A percentile compares a stretch with the other conserved stretches of the same genome.
These are phyloP conservation scores for Nakazawaea ernobii DNA, from an alignment of 805 yeast species.

Conservation along the genomic window DNA sequence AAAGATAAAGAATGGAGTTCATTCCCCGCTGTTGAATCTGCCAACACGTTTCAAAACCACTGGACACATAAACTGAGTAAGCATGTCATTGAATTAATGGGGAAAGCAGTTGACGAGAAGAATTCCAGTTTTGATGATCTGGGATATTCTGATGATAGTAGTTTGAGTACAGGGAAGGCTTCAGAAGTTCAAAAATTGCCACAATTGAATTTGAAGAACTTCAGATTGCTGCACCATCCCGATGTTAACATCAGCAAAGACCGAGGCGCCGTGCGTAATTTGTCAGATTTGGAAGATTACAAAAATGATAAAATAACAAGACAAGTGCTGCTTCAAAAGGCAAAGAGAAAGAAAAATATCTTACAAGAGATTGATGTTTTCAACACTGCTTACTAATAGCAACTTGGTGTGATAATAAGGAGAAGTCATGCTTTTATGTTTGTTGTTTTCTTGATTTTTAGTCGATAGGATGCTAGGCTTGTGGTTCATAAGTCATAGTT, in stretches of 20 bases:
- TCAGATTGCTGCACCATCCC: neutral
- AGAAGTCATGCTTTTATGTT: neutral
- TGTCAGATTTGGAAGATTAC: neutral
- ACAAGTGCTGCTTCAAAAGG: neutral
- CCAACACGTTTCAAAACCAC: neutral
- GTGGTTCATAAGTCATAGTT: too few species aligned
- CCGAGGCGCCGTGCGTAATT: neutral
- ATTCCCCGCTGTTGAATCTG: too few species aligned
- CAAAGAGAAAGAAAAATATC: neutral
- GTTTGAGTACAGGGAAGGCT: neutral
- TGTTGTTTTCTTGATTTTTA: too few species aligned
- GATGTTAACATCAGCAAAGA: neutral
- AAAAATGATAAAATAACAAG: neutral
- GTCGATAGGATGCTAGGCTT: too few species aligned
- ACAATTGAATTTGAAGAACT: neutral
- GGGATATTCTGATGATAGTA: neutral
- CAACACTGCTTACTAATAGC: neutral
- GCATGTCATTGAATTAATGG: neutral
- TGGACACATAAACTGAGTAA: neutral
- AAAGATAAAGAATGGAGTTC: too few species aligned
- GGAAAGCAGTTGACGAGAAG: too few species aligned
- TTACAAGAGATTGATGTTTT: neutral
- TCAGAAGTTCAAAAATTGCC: too few species aligned
- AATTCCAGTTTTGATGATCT: neutral
- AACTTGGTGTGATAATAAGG: neutral